Percentiles rank a stretch among this genome's conserved stretches.
phyloP scores from a whole-genome alignment of 352 stramenopile genomes.

The Phytopythium litorale region DNA sequence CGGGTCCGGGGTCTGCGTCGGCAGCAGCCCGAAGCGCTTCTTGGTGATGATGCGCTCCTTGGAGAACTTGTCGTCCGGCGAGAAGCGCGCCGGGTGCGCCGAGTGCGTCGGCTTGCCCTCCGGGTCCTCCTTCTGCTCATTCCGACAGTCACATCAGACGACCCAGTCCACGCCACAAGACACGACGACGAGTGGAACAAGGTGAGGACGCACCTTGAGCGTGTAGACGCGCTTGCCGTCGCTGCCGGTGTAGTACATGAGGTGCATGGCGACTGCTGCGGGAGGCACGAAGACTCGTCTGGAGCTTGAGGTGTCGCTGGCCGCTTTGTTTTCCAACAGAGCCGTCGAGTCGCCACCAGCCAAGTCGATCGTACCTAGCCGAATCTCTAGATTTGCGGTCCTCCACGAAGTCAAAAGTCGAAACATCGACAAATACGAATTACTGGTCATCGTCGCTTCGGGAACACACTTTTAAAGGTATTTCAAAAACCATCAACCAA shows the following conservation, averaged over 20 bases:
- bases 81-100: conserved; percentile 97
- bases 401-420: background rate
- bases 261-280: conserved; percentile 88
- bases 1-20: conserved; percentile 91
- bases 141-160: background rate
- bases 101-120: conserved; percentile 93
- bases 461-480: no score
- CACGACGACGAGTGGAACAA: no score
- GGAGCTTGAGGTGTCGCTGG: background rate
- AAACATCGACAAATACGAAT: conserved; percentile 17
- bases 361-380: conserved; percentile 4
- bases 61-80: conserved; percentile 99
- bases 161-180: background rate
- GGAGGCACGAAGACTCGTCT: background rate
- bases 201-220: conserved; percentile 88
- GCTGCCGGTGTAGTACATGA: conserved; percentile 98
- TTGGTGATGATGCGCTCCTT: conserved; percentile 98
- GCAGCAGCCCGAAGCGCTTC: conserved; percentile 97
- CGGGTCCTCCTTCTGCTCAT: conserved; percentile 91
- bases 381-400: conserved; percentile 7
- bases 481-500: no score
- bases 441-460: no score
- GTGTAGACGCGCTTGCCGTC: conserved; percentile 98
- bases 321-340: background rate
- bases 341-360: background rate